These are phyloP conservation scores for Apophysomyces trapeziformis DNA, from an alignment of 371 early-diverging fungal genomes.

Conservation along the genomic window DNA sequence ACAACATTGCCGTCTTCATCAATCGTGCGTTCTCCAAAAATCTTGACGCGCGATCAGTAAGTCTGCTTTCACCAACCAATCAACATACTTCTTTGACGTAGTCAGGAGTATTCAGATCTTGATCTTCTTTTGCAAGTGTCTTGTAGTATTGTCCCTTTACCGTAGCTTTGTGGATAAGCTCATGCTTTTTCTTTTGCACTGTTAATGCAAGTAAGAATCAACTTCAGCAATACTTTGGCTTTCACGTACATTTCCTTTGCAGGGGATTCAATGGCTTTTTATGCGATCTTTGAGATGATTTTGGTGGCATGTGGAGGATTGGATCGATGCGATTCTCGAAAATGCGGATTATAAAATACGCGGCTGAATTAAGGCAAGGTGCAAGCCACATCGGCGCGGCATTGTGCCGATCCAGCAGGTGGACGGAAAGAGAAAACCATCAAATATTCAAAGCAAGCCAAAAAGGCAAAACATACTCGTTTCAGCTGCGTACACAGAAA, in stretches of 20 bases:
- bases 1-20: constrained; percentile 64
- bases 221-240: neutral
- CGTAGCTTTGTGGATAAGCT: constrained; percentile 64
- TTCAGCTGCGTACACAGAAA: no score
- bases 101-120: constrained; percentile 44
- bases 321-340: neutral
- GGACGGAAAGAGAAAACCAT: no score
- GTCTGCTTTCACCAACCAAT: neutral
- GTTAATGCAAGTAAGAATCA: constrained; percentile 4
- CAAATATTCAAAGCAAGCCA: no score
- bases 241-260: constrained; percentile 6
- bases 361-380: no score
- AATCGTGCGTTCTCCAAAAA: constrained; percentile 65
- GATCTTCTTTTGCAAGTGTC: constrained; percentile 37
- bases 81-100: constrained; percentile 54
- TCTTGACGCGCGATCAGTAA: constrained; percentile 35
- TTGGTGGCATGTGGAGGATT: constrained; percentile 1
- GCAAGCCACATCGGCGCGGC: no score
- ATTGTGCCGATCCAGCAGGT: no score
- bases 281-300: neutral
- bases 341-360: no score
- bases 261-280: neutral
- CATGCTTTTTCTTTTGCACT: constrained; percentile 61
- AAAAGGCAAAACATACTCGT: no score
- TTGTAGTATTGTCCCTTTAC: constrained; percentile 67